Percentiles rank a stretch among this genome's conserved stretches.
Evolutionary conservation across 345 rosid species (phyloP).

Genomic region (Eucalyptus curtisii): DNA sequence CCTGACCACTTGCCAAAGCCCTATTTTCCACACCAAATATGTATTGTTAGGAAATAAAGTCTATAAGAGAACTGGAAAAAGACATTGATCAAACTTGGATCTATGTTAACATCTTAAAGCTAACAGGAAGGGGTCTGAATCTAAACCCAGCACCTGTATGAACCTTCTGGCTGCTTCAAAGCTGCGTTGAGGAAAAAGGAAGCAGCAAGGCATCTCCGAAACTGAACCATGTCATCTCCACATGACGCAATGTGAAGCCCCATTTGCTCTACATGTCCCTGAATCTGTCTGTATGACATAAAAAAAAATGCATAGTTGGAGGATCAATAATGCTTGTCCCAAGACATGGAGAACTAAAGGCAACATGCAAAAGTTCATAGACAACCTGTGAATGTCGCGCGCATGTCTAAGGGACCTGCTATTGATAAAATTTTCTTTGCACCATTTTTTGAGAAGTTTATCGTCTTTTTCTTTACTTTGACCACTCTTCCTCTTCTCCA

Average conservation of each 20-base stretch:
- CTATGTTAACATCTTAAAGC: background rate
- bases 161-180: slow-evolving; percentile 75
- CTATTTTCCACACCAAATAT: slow-evolving; percentile 23
- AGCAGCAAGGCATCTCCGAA: slow-evolving; percentile 83
- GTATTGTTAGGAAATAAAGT: background rate
- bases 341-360: background rate
- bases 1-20: slow-evolving; percentile 82
- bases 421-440: slow-evolving; percentile 72
- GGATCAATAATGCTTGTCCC: background rate
- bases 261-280: slow-evolving; percentile 62
- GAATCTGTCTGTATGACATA: slow-evolving; percentile 53
- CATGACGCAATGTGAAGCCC: slow-evolving; percentile 67
- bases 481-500: slow-evolving; percentile 39
- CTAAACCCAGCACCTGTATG: slow-evolving; percentile 44
- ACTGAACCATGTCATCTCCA: slow-evolving; percentile 68
- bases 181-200: slow-evolving; percentile 96
- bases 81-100: background rate
- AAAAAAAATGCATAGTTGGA: background rate
- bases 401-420: slow-evolving; percentile 73
- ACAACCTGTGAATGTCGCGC: slow-evolving; percentile 69
- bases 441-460: slow-evolving; percentile 73
- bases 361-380: background rate
- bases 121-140: background rate
- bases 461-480: slow-evolving; percentile 27
- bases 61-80: background rate